A percentile compares a stretch with the other conserved stretches of the same genome.
Evolutionary conservation across 2,329 filamentous ascomycete species (phyloP).

Genomic region (Macrophomina phaseolina): DNA sequence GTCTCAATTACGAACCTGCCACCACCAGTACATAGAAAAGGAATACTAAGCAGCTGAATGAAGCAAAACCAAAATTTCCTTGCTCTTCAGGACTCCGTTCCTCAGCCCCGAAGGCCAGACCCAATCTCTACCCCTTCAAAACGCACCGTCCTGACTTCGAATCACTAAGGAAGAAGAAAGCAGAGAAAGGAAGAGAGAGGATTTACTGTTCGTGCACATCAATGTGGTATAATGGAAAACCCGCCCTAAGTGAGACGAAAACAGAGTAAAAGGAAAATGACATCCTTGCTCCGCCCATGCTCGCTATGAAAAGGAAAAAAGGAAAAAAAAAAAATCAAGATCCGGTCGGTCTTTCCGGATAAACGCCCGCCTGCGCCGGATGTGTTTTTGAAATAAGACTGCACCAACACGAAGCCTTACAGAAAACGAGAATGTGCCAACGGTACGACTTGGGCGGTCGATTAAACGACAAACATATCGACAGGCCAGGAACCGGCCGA

Average conservation of each 20-base stretch:
- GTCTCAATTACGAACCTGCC: constrained; percentile 19
- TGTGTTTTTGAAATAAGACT: constrained; percentile 18
- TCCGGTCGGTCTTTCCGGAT: constrained; percentile 5
- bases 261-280: constrained; percentile 26
- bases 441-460: neutral
- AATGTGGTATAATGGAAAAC: constrained; percentile 28
- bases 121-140: constrained; percentile 3
- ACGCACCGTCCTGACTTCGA: neutral
- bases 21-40: neutral
- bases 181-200: constrained; percentile 15
- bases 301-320: constrained; percentile 27
- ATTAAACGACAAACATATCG: neutral
- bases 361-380: constrained; percentile 26
- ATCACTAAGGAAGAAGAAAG: neutral
- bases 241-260: constrained; percentile 22
- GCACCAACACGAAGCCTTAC: neutral
- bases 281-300: constrained; percentile 29
- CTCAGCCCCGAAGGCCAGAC: neutral
- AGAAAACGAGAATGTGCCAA: constrained; percentile 12
- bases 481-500: too few relatives aligned
- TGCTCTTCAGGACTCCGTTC: neutral
- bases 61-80: neutral
- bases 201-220: constrained; percentile 28
- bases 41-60: constrained; percentile 14
- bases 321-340: constrained; percentile 8